Evolutionary conservation across 2,329 filamentous ascomycete species (phyloP).

Genomic region (Stachybotrys echinatus): DNA sequence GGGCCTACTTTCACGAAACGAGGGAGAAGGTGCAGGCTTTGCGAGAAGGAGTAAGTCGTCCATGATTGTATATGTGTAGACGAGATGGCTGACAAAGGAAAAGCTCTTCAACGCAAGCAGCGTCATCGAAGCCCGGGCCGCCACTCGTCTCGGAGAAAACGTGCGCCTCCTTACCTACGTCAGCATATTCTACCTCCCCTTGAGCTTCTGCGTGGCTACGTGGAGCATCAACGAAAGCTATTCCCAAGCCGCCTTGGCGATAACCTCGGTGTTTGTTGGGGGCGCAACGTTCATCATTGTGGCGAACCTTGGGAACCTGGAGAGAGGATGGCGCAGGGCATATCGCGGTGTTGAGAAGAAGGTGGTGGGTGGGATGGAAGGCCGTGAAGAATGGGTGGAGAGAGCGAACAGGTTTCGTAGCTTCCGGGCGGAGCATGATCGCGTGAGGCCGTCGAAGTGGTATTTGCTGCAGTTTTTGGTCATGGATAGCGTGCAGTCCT

Average conservation of each 20-base stretch:
- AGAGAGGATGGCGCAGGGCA: background rate
- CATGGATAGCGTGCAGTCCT: too few species aligned
- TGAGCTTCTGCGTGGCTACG: slow-evolving; percentile 22
- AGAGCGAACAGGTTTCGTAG: background rate
- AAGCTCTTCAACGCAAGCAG: background rate
- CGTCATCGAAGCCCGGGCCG: background rate
- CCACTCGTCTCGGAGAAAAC: slow-evolving; percentile 24
- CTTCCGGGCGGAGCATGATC: background rate
- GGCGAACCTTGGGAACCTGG: background rate
- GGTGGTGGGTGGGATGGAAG: background rate
- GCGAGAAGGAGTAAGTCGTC: background rate
- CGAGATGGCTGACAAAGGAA: background rate
- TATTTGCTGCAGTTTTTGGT: too few species aligned
- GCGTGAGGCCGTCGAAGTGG: background rate
- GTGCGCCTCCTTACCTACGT: slow-evolving; percentile 31
- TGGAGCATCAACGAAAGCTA: slow-evolving; percentile 5
- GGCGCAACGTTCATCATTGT: background rate
- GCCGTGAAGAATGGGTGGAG: background rate
- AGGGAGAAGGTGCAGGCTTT: background rate
- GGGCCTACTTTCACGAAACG: background rate
- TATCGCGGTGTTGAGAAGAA: background rate
- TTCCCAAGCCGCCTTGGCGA: background rate
- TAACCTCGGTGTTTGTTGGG: background rate
- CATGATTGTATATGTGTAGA: background rate
- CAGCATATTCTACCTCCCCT: slow-evolving; percentile 32